These are phyloP conservation scores for Hyaloperonospora brassicae DNA, from an alignment of 352 stramenopile genomes.

Conservation along the genomic window DNA sequence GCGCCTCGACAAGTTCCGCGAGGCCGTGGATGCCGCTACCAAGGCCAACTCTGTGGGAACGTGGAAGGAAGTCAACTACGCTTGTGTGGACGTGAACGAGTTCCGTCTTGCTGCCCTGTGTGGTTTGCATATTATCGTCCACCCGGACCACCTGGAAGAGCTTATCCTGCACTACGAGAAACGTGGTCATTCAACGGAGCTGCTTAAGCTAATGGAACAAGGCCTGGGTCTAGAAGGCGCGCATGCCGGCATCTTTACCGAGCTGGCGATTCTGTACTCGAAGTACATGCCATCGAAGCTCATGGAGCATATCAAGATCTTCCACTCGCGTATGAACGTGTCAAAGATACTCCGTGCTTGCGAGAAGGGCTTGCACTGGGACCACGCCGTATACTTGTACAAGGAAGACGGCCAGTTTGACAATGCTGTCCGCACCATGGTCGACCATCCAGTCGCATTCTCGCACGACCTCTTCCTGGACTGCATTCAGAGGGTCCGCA, in stretches of 20 bases:
- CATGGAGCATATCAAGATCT: slow-evolving; percentile 99
- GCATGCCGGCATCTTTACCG: slow-evolving; percentile 99
- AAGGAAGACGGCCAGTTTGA: slow-evolving; percentile 99
- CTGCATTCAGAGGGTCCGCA: slow-evolving; percentile 98
- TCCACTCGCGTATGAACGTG: slow-evolving; percentile 98
- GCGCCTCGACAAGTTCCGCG: slow-evolving; percentile 96
- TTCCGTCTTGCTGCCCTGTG: slow-evolving; percentile 97
- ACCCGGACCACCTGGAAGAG: slow-evolving; percentile 99
- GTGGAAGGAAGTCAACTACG: slow-evolving; percentile 99
- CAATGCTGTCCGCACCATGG: slow-evolving; percentile 98
- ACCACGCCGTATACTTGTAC: slow-evolving; percentile 98
- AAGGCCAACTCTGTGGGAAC: slow-evolving; percentile 99
- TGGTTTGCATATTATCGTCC: slow-evolving; percentile 99
- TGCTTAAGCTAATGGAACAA: slow-evolving; percentile 98
- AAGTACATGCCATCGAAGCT: slow-evolving; percentile 99
- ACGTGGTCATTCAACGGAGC: slow-evolving; percentile 92
- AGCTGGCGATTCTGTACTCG: slow-evolving; percentile 98
- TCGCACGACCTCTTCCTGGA: slow-evolving; percentile 99
- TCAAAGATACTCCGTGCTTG: slow-evolving; percentile 96
- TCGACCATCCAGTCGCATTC: slow-evolving; percentile 95
- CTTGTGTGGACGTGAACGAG: slow-evolving; percentile 96
- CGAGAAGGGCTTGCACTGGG: slow-evolving; percentile 97
- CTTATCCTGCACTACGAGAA: slow-evolving; percentile 99
- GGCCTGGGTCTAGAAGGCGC: slow-evolving; percentile 97
- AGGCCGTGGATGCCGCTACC: slow-evolving; percentile 97